Evolutionary conservation across 148 eudicot species (phyloP).

Genomic region (Persicaria maculosa): DNA sequence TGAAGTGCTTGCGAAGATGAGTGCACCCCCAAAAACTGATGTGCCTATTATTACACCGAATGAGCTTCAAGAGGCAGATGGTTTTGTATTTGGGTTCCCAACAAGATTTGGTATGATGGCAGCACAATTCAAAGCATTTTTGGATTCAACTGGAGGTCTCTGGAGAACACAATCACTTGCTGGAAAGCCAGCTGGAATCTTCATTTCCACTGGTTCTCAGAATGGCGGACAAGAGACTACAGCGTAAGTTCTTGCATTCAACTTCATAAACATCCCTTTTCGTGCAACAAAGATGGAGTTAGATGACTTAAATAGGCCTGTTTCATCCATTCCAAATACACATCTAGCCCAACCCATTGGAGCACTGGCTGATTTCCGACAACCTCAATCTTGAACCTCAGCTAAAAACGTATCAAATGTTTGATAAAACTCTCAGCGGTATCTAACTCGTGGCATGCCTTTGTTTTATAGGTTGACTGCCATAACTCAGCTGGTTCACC

Average conservation of each 20-base stretch:
- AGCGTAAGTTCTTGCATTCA: constrained; percentile 10
- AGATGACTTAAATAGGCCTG: neutral
- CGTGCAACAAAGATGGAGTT: neutral
- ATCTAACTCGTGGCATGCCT: neutral
- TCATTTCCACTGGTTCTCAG: constrained; percentile 5
- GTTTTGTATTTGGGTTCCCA: constrained; percentile 14
- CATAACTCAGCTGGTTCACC: constrained; percentile 14
- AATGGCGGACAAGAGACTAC: constrained; percentile 16
- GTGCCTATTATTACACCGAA: constrained; percentile 7
- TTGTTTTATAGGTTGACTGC: constrained; percentile 11
- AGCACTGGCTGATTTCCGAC: no score
- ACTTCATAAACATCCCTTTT: neutral
- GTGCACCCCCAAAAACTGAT: constrained; percentile 12
- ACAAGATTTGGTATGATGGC: constrained; percentile 18
- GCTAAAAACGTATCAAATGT: no score
- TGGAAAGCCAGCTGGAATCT: constrained; percentile 17
- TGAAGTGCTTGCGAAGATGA: constrained; percentile 8
- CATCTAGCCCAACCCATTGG: no score
- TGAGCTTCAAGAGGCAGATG: constrained; percentile 13
- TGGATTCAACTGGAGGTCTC: constrained; percentile 13
- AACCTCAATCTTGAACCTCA: no score
- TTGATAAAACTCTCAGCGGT: neutral
- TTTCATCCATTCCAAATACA: no score
- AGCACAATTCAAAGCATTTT: constrained; percentile 13
- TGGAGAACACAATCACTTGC: constrained; percentile 14